phyloP scores from a whole-genome alignment of 768 basidiomycete genomes.

The Phlebiopsis flavidoalba region DNA sequence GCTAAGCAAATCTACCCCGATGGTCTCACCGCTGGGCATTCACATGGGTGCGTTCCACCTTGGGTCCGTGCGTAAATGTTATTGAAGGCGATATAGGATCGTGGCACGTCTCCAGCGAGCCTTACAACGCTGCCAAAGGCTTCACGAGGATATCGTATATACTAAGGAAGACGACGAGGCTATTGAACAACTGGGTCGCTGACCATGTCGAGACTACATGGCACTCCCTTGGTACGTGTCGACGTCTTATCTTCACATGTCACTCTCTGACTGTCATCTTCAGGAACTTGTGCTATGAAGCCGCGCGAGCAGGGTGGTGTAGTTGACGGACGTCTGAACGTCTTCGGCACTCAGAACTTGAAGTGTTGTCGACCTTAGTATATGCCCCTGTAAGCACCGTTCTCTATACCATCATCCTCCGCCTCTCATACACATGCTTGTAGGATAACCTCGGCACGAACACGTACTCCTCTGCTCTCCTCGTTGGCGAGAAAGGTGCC shows the following conservation, averaged over 20 bases:
- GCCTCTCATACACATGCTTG: not conserved
- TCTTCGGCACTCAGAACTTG: conserved; percentile 62
- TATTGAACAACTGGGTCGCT: conserved; percentile 66
- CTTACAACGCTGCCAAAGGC: conserved; percentile 48
- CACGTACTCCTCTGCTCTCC: conserved; percentile 66
- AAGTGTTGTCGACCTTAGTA: conserved; percentile 65
- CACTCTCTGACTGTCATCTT: not conserved
- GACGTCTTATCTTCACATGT: not conserved
- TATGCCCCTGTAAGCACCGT: conserved; percentile 54
- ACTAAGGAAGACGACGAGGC: conserved; percentile 63
- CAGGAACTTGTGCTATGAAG: conserved; percentile 50
- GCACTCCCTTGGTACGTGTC: conserved; percentile 55
- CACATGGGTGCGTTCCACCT: conserved; percentile 51
- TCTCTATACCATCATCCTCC: conserved; percentile 1
- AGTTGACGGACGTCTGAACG: conserved; percentile 57
- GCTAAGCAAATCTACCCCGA: conserved; percentile 58
- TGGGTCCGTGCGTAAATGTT: not conserved
- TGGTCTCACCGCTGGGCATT: conserved; percentile 60
- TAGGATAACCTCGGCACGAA: conserved; percentile 70
- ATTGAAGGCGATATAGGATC: conserved; percentile 28
- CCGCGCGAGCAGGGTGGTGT: conserved; percentile 62
- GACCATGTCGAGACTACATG: conserved; percentile 75
- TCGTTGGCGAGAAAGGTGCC: conserved; percentile 69
- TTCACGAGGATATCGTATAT: conserved; percentile 64
- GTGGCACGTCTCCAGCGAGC: conserved; percentile 55